Evolutionary conservation across 2,329 filamentous ascomycete genomes (phyloP).

Genomic region (Torrubiella hemipterigena): DNA sequence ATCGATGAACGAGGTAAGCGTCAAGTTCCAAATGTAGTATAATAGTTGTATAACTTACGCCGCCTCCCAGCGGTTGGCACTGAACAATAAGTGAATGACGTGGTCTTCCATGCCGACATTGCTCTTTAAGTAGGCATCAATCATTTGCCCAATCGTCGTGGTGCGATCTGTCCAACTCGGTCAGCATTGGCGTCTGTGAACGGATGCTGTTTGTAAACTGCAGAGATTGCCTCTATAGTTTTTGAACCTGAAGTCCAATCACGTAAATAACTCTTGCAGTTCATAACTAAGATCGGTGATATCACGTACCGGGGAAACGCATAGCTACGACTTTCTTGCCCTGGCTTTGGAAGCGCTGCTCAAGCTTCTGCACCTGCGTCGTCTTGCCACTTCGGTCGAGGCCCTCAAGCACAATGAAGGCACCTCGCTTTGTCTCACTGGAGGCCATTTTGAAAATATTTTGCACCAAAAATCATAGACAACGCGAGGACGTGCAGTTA

Average conservation of each 20-base stretch:
- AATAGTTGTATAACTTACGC: slow-evolving; percentile 25
- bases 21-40: background rate
- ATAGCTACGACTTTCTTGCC: slow-evolving; percentile 39
- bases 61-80: slow-evolving; percentile 80
- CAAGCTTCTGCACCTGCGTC: slow-evolving; percentile 68
- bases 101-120: slow-evolving; percentile 70
- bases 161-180: slow-evolving; percentile 50
- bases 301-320: slow-evolving; percentile 42
- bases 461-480: too few relatives aligned
- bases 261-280: too few relatives aligned
- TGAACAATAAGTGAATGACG: slow-evolving; percentile 81
- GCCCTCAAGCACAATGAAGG: slow-evolving; percentile 76
- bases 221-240: too few relatives aligned
- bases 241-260: too few relatives aligned
- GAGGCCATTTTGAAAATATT: too few relatives aligned
- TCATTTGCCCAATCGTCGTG: slow-evolving; percentile 78
- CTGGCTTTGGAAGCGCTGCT: slow-evolving; percentile 36
- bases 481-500: too few relatives aligned
- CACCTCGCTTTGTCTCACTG: too few relatives aligned
- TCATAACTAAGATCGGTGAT: background rate
- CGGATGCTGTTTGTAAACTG: too few relatives aligned
- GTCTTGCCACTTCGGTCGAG: slow-evolving; percentile 87
- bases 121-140: slow-evolving; percentile 69
- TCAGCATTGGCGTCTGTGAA: slow-evolving; percentile 7
- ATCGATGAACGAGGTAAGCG: background rate